phyloP scores from a whole-genome alignment of 345 rosid genomes.

The Lepidium africanum region DNA sequence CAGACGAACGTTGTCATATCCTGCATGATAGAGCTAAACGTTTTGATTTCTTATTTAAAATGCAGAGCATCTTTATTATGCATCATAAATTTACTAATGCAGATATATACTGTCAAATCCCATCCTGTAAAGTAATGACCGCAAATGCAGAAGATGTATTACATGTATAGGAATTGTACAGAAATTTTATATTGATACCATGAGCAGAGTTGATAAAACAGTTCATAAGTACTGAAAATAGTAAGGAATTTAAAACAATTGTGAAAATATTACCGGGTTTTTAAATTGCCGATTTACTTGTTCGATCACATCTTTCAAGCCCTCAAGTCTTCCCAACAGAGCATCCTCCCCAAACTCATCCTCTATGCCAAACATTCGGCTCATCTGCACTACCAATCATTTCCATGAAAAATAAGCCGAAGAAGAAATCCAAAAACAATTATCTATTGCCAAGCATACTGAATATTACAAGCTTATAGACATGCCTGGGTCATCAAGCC shows the following conservation, averaged over 20 bases:
- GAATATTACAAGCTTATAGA: constrained; percentile 2
- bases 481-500: constrained; percentile 89
- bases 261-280: constrained; percentile 62
- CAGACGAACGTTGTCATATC: constrained; percentile 95
- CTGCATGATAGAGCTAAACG: constrained; percentile 31
- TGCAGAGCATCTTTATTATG: not conserved
- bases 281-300: constrained; percentile 94
- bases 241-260: not conserved
- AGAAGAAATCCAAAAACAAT: not conserved
- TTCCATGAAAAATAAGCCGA: not conserved
- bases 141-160: no score
- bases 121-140: not conserved
- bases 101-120: not conserved
- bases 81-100: not conserved
- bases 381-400: constrained; percentile 53
- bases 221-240: not conserved
- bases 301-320: constrained; percentile 96
- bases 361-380: constrained; percentile 74
- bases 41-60: not conserved
- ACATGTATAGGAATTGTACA: no score
- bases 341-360: constrained; percentile 98
- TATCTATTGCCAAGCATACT: not conserved
- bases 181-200: no score
- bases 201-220: not conserved
- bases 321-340: constrained; percentile 91